phyloP scores from a whole-genome alignment of 352 stramenopile species.

The Pythium sp. region DNA sequence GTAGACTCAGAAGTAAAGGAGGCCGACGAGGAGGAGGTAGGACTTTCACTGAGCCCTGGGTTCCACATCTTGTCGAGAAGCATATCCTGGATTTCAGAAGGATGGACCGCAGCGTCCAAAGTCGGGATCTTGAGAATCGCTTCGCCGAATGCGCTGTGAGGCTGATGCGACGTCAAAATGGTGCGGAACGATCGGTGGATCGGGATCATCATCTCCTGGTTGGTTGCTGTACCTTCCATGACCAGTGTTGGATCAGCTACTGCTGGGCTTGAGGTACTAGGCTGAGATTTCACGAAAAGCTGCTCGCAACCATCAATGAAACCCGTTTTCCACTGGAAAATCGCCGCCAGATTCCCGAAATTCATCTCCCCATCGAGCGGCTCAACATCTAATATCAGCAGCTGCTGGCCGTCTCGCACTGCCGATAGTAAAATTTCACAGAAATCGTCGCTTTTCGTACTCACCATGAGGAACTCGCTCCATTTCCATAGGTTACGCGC shows the following conservation, averaged over 20 bases:
- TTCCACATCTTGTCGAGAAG: constrained; percentile 55
- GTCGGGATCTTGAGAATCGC: constrained; percentile 30
- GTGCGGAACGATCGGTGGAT: constrained; percentile 42
- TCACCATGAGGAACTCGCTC: constrained; percentile 42
- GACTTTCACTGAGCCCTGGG: constrained; percentile 2
- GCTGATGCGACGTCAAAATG: constrained; percentile 36
- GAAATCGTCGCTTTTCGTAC: constrained; percentile 32
- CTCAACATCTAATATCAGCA: constrained; percentile 59
- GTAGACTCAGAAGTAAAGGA: constrained; percentile 9
- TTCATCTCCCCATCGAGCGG: constrained; percentile 31
- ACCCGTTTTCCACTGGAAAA: constrained; percentile 35
- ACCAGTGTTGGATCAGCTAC: neutral
- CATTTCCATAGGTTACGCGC: constrained; percentile 42
- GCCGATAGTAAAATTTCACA: constrained; percentile 28
- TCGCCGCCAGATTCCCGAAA: constrained; percentile 14
- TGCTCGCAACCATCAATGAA: constrained; percentile 23
- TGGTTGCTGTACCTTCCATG: neutral
- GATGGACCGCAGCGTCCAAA: constrained; percentile 27
- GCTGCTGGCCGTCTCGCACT: constrained; percentile 43
- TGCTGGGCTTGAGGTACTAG: neutral
- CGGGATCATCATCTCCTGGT: constrained; percentile 16
- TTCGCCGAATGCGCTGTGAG: constrained; percentile 39
- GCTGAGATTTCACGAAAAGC: constrained; percentile 15
- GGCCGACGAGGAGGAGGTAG: no score
- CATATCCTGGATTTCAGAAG: constrained; percentile 28